Percentiles rank a stretch among this genome's conserved stretches.
Conservation (phyloP, 495 filamentous ascomycete species). For the Aspergillus sclerotiicarbonarius region DNA sequence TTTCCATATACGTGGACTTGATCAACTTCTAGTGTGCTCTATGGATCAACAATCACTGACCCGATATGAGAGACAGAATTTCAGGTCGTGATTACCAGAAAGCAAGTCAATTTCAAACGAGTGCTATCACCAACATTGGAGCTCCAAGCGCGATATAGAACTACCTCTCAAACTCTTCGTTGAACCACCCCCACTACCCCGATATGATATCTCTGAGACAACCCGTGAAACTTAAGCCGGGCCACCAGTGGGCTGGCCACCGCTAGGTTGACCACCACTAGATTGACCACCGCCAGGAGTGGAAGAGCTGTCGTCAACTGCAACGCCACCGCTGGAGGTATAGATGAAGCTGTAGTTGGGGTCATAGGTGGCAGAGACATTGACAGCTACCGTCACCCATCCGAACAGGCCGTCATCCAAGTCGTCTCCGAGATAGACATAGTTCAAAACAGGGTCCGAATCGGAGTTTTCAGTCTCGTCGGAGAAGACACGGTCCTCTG, state of each 20-base stretch:
- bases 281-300: neutral
- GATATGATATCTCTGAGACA: too few species aligned
- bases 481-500: constrained; percentile 46
- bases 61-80: too few species aligned
- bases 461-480: constrained; percentile 40
- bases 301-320: constrained; percentile 2
- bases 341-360: constrained; percentile 5
- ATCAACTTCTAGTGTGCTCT: too few species aligned
- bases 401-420: constrained; percentile 40
- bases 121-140: too few species aligned
- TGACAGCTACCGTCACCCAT: constrained; percentile 11
- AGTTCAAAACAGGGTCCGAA: constrained; percentile 58
- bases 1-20: too few species aligned
- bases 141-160: too few species aligned
- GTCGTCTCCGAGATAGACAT: constrained; percentile 48
- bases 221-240: neutral
- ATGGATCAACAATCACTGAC: too few species aligned
- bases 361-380: constrained; percentile 5
- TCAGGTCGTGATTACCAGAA: too few species aligned
- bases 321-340: constrained; percentile 2
- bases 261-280: neutral
- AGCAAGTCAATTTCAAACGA: too few species aligned
- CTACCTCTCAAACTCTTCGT: too few species aligned
- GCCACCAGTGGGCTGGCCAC: neutral
- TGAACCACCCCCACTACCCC: too few species aligned